phyloP scores from a whole-genome alignment of 768 basidiomycete species.

The Gymnopilus dilepis region DNA sequence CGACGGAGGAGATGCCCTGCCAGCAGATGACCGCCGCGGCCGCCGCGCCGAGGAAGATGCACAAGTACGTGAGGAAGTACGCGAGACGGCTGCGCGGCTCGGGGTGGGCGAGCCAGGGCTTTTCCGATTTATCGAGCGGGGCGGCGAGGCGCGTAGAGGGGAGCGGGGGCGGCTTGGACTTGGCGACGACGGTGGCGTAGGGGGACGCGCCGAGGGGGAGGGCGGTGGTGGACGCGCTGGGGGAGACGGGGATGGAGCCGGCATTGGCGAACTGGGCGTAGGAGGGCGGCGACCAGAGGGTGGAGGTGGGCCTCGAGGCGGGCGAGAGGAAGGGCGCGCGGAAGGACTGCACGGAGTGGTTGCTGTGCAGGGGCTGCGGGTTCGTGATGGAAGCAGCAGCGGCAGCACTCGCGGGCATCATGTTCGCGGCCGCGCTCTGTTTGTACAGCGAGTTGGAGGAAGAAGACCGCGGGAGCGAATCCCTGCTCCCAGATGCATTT shows the following conservation, averaged over 20 bases:
- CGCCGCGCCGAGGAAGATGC: slow-evolving; percentile 57
- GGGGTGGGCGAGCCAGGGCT: slow-evolving; percentile 64
- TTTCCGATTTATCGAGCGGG: slow-evolving; percentile 56
- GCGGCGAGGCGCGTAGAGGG: slow-evolving; percentile 55
- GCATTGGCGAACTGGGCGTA: slow-evolving; percentile 32
- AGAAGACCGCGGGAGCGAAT: slow-evolving; percentile 29
- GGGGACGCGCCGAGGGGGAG: slow-evolving; percentile 23
- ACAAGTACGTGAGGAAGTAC: slow-evolving; percentile 56
- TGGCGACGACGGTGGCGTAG: slow-evolving; percentile 21
- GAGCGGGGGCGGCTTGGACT: slow-evolving; percentile 45
- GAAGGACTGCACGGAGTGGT: slow-evolving; percentile 54
- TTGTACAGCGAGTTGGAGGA: slow-evolving; percentile 47
- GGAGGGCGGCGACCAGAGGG: slow-evolving; percentile 65
- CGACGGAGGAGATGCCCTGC: slow-evolving; percentile 52
- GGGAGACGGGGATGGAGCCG: slow-evolving; percentile 11
- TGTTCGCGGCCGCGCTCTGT: slow-evolving; percentile 48
- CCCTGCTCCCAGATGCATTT: slow-evolving; percentile 10
- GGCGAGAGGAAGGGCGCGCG: slow-evolving; percentile 75
- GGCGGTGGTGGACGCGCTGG: slow-evolving; percentile 34
- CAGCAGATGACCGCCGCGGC: slow-evolving; percentile 60
- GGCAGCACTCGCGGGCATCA: slow-evolving; percentile 29
- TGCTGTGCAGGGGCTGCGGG: slow-evolving; percentile 46
- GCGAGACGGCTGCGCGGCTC: slow-evolving; percentile 37
- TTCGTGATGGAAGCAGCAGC: slow-evolving; percentile 22
- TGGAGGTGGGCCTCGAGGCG: slow-evolving; percentile 64